These are phyloP conservation scores for Leishmania aethiopica DNA, from an alignment of 208 protist genomes.

Conservation along the genomic window DNA sequence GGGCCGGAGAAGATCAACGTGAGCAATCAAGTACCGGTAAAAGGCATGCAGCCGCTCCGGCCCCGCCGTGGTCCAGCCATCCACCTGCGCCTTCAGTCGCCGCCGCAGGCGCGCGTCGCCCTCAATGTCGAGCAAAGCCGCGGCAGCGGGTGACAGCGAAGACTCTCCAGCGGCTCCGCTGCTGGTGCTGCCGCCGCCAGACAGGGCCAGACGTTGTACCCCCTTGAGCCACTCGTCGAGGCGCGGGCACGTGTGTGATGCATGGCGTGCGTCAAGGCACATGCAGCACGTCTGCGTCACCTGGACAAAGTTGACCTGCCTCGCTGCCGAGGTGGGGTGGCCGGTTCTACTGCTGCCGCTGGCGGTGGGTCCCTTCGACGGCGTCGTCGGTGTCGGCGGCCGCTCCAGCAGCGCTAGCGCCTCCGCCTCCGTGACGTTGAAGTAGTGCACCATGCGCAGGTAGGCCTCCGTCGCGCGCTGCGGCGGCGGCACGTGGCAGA, in stretches of 20 bases:
- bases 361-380: not conserved
- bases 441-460: constrained; percentile 56
- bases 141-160: constrained; percentile 1
- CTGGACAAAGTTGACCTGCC: constrained; percentile 75
- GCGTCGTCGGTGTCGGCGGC: not conserved
- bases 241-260: constrained; percentile 73
- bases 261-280: constrained; percentile 85
- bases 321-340: not conserved
- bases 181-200: not conserved
- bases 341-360: not conserved
- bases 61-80: constrained; percentile 81
- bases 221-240: constrained; percentile 63
- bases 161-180: not conserved
- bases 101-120: constrained; percentile 26
- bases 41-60: constrained; percentile 83
- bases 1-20: constrained; percentile 46
- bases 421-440: constrained; percentile 71
- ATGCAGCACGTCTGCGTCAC: constrained; percentile 89
- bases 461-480: constrained; percentile 64
- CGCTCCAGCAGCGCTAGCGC: constrained; percentile 50
- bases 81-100: constrained; percentile 73
- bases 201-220: constrained; percentile 33
- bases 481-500: constrained; percentile 80
- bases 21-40: constrained; percentile 70
- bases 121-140: constrained; percentile 9